Conservation (phyloP, 2,329 filamentous ascomycete species). For the Aspergillus carbonarius region DNA sequence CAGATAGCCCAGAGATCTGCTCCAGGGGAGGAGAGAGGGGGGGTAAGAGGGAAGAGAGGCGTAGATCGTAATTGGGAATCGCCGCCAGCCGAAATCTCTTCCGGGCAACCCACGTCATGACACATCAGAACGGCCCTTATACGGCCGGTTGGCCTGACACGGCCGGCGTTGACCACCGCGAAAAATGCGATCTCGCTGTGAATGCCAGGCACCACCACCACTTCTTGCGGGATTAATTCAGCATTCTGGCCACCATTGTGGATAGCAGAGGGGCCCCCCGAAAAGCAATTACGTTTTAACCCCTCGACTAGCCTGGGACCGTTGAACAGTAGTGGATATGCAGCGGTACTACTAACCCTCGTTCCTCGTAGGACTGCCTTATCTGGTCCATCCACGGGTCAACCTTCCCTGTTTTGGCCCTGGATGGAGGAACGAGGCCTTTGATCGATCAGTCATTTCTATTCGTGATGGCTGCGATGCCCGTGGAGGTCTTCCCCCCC, state of each 20-base stretch:
- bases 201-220: neutral
- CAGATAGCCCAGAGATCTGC: neutral
- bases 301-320: neutral
- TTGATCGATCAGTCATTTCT: neutral
- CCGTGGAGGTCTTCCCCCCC: neutral
- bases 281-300: neutral
- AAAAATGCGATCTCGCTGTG: neutral
- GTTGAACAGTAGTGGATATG: neutral
- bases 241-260: neutral
- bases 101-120: neutral
- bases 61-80: neutral
- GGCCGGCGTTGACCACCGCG: neutral
- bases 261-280: neutral
- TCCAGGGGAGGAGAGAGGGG: too few species aligned
- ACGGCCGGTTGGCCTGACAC: too few species aligned
- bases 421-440: neutral
- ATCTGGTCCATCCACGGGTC: conserved; percentile 5
- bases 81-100: neutral
- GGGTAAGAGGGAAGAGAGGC: neutral
- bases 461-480: neutral
- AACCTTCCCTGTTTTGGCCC: conserved; percentile 3
- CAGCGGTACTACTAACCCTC: neutral
- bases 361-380: neutral
- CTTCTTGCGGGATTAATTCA: neutral
- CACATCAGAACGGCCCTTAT: neutral